These are phyloP conservation scores for Jaltomata sinuosa DNA, from an alignment of 257 asterid species.

Conservation along the genomic window DNA sequence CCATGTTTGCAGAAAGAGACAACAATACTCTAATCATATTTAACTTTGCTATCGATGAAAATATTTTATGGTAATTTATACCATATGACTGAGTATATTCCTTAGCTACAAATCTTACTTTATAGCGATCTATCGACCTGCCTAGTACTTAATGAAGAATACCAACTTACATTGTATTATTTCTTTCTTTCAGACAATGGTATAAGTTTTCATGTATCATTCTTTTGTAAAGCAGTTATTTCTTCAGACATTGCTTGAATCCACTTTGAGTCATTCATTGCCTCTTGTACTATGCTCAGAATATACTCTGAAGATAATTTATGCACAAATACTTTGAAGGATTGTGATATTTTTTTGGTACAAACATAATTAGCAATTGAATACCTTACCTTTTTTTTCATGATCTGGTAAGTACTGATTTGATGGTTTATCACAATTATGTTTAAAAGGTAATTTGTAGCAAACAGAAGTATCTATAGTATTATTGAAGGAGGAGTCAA, in stretches of 20 bases:
- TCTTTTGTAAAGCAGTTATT: neutral
- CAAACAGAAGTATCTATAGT: neutral
- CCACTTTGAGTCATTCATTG: neutral
- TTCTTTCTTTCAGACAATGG: neutral
- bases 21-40: too few species aligned
- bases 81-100: too few species aligned
- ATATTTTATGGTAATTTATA: neutral
- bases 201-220: neutral
- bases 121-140: neutral
- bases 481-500: neutral
- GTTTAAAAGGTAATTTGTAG: neutral
- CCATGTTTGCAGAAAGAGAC: too few species aligned
- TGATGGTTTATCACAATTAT: neutral
- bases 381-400: neutral
- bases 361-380: neutral
- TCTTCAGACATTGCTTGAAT: neutral
- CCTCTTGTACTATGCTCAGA: neutral
- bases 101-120: neutral
- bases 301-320: neutral
- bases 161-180: neutral
- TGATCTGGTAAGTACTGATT: neutral
- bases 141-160: neutral
- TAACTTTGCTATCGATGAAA: too few species aligned
- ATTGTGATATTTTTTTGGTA: neutral
- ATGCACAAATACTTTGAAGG: neutral